Conservation (phyloP, 2,329 filamentous ascomycete species). For the Neonectria punicea region DNA sequence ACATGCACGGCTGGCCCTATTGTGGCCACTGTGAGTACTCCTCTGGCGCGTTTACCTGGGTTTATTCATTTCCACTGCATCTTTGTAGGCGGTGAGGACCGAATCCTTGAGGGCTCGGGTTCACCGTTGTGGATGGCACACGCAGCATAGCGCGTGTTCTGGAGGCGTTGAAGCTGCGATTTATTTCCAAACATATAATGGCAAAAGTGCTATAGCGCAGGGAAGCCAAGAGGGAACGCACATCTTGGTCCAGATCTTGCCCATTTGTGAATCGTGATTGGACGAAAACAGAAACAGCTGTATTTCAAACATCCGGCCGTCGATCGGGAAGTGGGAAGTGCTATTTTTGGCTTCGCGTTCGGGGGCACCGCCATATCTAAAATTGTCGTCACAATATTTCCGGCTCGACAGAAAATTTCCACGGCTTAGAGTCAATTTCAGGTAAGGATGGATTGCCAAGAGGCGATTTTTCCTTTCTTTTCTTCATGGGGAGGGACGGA, state of each 20-base stretch:
- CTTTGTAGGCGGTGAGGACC: constrained; percentile 1
- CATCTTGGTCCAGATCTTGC: background rate
- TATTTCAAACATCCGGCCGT: constrained; percentile 13
- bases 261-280: background rate
- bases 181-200: background rate
- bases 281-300: constrained; percentile 13
- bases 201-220: background rate
- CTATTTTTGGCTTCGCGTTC: constrained; percentile 23
- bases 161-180: background rate
- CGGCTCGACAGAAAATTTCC: constrained; percentile 18
- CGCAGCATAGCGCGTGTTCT: constrained; percentile 6
- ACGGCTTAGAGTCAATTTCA: constrained; percentile 10
- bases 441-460: constrained; percentile 7
- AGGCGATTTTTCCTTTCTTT: constrained; percentile 5
- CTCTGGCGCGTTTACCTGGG: background rate
- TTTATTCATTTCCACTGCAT: background rate
- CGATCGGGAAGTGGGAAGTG: background rate
- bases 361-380: constrained; percentile 9
- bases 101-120: background rate
- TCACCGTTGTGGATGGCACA: constrained; percentile 14
- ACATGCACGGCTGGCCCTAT: constrained; percentile 15
- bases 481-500: background rate
- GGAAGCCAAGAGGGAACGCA: constrained; percentile 4
- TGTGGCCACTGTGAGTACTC: constrained; percentile 1
- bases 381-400: constrained; percentile 11